Evolutionary conservation across 257 asterid species (phyloP).

Genomic region (Solanum microdontum): DNA sequence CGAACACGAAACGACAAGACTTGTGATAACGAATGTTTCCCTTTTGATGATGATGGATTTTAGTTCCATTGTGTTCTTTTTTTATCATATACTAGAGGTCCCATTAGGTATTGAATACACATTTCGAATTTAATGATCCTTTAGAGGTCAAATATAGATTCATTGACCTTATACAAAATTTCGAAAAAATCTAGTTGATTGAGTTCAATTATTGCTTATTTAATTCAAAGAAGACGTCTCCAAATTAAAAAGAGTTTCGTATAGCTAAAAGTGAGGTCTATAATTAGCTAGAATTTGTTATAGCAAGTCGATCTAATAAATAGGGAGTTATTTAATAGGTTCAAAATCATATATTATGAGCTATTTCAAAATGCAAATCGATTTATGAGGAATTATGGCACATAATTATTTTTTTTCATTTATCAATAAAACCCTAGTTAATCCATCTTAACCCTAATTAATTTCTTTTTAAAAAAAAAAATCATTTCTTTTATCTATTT

Average conservation of each 20-base stretch:
- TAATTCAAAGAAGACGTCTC: not conserved
- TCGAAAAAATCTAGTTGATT: not conserved
- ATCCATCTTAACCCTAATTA: not conserved
- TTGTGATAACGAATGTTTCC: not conserved
- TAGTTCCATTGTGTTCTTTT: not conserved
- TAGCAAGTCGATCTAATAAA: not conserved
- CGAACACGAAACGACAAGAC: not conserved
- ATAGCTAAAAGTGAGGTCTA: not conserved
- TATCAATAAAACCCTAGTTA: not conserved
- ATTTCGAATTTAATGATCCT: not conserved
- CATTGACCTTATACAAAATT: not conserved
- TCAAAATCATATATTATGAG: not conserved
- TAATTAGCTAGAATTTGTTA: not conserved
- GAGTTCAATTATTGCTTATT: not conserved
- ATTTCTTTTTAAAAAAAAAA: not conserved
- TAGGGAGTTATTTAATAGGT: not conserved
- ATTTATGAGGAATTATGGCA: not conserved
- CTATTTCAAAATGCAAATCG: not conserved
- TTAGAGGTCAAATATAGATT: not conserved
- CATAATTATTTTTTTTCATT: not conserved
- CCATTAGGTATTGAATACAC: not conserved
- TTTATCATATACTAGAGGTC: not conserved
- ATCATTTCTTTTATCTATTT: not conserved
- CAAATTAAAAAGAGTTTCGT: not conserved
- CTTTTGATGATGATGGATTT: not conserved